Conservation (phyloP, 2,329 filamentous ascomycete genomes). For the Sarocladium kiliense region DNA sequence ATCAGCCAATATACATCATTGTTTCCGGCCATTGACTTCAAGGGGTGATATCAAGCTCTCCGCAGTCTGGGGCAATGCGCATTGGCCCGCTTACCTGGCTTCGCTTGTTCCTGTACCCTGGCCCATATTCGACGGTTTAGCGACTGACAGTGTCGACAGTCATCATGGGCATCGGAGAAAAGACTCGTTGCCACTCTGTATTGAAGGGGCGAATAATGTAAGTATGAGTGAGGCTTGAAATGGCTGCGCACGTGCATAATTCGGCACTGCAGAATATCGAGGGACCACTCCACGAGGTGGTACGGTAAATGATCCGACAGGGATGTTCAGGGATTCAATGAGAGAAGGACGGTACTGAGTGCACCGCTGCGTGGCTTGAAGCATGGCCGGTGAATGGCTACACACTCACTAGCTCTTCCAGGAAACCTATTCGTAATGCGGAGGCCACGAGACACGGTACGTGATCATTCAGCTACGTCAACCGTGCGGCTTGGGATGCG, state of each 20-base stretch:
- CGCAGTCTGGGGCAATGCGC: too few relatives aligned
- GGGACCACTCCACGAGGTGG: background rate
- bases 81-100: too few relatives aligned
- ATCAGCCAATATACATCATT: too few relatives aligned
- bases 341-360: background rate
- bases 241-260: background rate
- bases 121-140: too few relatives aligned
- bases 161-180: too few relatives aligned
- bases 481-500: background rate
- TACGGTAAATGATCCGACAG: background rate
- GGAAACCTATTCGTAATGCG: background rate
- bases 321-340: background rate
- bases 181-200: too few relatives aligned
- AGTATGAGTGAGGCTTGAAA: background rate
- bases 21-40: too few relatives aligned
- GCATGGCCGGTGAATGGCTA: background rate
- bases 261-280: background rate
- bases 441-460: background rate
- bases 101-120: too few relatives aligned
- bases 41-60: too few relatives aligned
- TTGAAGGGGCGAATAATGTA: too few relatives aligned
- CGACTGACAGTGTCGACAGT: too few relatives aligned
- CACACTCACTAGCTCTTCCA: background rate
- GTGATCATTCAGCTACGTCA: background rate
- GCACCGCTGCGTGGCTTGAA: background rate